Evolutionary conservation across 1,284 basidiomycete species (phyloP).

Genomic region (Schizophyllum commune): DNA sequence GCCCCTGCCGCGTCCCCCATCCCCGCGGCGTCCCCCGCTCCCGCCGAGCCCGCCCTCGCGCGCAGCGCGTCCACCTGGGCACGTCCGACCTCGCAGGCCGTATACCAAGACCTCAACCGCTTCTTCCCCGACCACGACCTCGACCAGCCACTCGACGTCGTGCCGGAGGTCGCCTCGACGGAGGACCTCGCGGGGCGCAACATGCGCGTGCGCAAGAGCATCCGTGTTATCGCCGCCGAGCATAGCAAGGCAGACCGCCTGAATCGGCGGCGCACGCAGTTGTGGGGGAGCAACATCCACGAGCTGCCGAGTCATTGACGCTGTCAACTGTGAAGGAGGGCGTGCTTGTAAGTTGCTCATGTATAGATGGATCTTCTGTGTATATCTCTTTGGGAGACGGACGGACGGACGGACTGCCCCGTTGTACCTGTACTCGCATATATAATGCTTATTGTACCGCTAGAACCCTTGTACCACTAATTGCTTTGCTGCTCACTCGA

Average conservation of each 20-base stretch:
- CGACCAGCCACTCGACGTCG: constrained; percentile 74
- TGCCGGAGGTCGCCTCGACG: constrained; percentile 45
- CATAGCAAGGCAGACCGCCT: constrained; percentile 1
- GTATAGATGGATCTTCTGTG: no score
- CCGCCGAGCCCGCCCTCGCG: no score
- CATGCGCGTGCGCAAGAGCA: constrained; percentile 19
- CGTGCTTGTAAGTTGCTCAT: not conserved
- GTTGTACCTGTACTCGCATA: no score
- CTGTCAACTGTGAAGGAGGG: no score
- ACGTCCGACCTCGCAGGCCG: constrained; percentile 78
- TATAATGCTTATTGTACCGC: no score
- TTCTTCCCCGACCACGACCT: constrained; percentile 92
- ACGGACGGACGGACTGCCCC: no score
- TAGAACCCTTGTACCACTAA: no score
- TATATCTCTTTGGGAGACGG: no score
- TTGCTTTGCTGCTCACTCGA: no score
- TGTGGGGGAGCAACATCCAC: constrained; percentile 85
- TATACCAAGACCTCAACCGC: constrained; percentile 79
- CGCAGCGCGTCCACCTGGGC: constrained; percentile 41
- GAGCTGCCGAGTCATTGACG: constrained; percentile 47
- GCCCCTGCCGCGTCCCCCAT: no score
- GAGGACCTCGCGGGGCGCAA: constrained; percentile 42
- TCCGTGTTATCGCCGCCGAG: constrained; percentile 6
- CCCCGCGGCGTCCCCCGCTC: no score
- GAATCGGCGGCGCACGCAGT: constrained; percentile 66